Base-by-base conservation (phyloP, 2,329 filamentous ascomycete genomes). In the Xylaria sp. region DNA sequence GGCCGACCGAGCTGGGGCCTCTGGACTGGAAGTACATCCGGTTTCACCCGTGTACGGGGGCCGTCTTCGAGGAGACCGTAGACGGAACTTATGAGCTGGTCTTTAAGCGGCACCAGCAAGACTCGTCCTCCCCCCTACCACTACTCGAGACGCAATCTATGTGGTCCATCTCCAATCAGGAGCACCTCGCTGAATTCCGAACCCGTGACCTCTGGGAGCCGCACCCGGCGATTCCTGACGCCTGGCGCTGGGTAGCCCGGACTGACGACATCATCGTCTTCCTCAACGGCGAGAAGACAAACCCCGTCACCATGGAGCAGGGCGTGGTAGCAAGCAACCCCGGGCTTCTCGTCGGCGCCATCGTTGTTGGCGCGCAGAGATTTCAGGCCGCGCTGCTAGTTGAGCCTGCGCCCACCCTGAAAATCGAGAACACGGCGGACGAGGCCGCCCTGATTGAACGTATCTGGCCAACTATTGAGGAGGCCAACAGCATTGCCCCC, bases 221-320 rank as follows among this genome's bases (percentile, higher is more conserved):
- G 9, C 76, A 78, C 54, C 75, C 74, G 3, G 69, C 66, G 1
- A 54, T 75, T 1, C 53, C 73, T 3, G 69, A 77, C 17, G 63
- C 66, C 4, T 78, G 77, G 77, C 56, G 68, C 17, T 77, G 74
- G 72, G 59, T 60, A 1, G 76, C 75, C 9, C 74, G 75, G 2
- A 71, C 73, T 11, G 77, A 78, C 67, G 75, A 78, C 23, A 77
- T 78, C 11, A 76, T 77, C 48, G 72, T 78, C n/a, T 77, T 77
- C 13, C 66, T 75, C 9, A 81, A 75, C 70, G 77, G 72, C 26
- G 75, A 77, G 51, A 78, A 77, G 59, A 73, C 73, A 11, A 76
- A 77, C 59, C 75, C 74, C 3, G 65, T 77, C 15, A 71, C 74
- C 0, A 76, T 78, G 73, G 76, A 79, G 66, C 71, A 74, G 46